phyloP scores from a whole-genome alignment of 2,329 filamentous ascomycete species.

The Scedosporium aurantiacum region DNA sequence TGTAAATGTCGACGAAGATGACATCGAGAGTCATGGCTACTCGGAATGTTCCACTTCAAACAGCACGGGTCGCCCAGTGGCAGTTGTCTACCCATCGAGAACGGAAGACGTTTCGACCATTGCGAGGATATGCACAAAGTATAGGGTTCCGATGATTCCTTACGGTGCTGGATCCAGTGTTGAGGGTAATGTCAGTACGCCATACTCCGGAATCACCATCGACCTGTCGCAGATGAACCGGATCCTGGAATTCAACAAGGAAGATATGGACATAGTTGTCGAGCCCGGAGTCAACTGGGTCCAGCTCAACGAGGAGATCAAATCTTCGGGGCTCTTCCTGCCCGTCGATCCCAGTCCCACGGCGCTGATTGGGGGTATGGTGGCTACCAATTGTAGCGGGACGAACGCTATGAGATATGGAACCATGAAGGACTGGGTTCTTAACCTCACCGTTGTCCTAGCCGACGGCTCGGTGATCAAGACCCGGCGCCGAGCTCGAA shows the following conservation, averaged over 20 bases:
- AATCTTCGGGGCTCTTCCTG: constrained; percentile 52
- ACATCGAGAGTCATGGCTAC: constrained; percentile 52
- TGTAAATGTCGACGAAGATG: constrained; percentile 53
- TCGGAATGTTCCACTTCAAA: constrained; percentile 64
- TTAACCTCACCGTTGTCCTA: constrained; percentile 60
- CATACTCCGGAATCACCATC: constrained; percentile 56
- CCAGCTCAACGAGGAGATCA: constrained; percentile 53
- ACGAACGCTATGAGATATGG: constrained; percentile 55
- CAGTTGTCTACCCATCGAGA: constrained; percentile 51
- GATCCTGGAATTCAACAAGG: constrained; percentile 51
- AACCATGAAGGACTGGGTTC: constrained; percentile 67
- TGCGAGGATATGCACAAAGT: constrained; percentile 49
- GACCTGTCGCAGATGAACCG: constrained; percentile 59
- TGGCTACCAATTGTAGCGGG: constrained; percentile 57
- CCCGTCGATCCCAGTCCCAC: constrained; percentile 59
- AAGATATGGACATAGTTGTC: constrained; percentile 62
- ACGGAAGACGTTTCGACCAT: constrained; percentile 56
- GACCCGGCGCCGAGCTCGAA: constrained; percentile 54
- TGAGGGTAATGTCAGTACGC: constrained; percentile 60
- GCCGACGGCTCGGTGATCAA: constrained; percentile 58
- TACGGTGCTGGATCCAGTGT: constrained; percentile 65
- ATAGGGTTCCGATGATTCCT: constrained; percentile 59
- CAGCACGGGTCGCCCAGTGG: constrained; percentile 49
- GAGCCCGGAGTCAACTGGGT: constrained; percentile 61
- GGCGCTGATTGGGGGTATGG: constrained; percentile 46